Evolutionary conservation across 768 basidiomycete species (phyloP).

Genomic region (Boletus tylopilopsis): DNA sequence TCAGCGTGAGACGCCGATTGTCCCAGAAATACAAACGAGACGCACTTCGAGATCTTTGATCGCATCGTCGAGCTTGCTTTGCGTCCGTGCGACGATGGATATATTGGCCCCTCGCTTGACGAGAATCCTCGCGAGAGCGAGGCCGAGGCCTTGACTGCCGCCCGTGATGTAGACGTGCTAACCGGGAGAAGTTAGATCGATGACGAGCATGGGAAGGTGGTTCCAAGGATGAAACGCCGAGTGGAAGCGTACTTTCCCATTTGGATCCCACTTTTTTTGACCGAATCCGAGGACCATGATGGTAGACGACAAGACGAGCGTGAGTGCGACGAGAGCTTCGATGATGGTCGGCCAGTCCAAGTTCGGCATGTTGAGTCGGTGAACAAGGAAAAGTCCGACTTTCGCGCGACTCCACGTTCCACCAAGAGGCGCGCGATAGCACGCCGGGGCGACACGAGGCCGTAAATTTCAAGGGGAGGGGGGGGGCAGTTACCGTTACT

Average conservation of each 20-base stretch:
- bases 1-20: not conserved
- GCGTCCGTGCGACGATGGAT: conserved; percentile 79
- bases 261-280: conserved; percentile 46
- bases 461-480: too few species aligned
- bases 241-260: conserved; percentile 34
- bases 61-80: conserved; percentile 58
- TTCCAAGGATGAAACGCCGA: too few species aligned
- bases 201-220: too few species aligned
- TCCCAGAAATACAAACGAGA: not conserved
- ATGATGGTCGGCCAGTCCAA: not conserved
- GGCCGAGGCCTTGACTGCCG: conserved; percentile 77
- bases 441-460: too few species aligned
- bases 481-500: too few species aligned
- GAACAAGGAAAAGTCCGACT: not conserved
- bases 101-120: conserved; percentile 72
- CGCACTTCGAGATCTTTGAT: conserved; percentile 63
- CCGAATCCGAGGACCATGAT: conserved; percentile 24
- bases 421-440: too few species aligned
- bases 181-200: too few species aligned
- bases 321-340: conserved; percentile 10
- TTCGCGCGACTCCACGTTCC: too few species aligned
- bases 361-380: not conserved
- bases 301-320: conserved; percentile 2
- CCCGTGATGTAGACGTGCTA: conserved; percentile 88
- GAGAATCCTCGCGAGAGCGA: conserved; percentile 66